Conservation (phyloP, 1,139 yeast species). For the Yueomyces sp. region DNA sequence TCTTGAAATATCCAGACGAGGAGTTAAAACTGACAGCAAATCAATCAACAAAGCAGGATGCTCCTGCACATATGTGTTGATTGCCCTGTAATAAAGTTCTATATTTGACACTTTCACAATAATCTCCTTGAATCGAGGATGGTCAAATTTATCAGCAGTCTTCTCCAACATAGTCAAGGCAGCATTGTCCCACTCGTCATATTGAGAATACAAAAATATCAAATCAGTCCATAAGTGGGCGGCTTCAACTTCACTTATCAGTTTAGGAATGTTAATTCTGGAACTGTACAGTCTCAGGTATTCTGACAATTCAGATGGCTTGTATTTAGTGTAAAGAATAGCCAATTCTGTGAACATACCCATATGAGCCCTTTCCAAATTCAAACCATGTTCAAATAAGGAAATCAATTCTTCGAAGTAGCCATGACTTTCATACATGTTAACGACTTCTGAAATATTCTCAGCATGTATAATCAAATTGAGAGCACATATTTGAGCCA, state of each 20-base stretch:
- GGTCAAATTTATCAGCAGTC: constrained; percentile 88
- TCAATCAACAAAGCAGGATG: constrained; percentile 88
- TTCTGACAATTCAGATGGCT: constrained; percentile 87
- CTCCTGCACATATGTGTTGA: constrained; percentile 83
- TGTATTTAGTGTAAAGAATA: constrained; percentile 75
- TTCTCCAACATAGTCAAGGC: constrained; percentile 93
- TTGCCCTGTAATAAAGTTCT: constrained; percentile 94
- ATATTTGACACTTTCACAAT: constrained; percentile 89
- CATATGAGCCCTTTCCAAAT: constrained; percentile 97
- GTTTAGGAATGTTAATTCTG: constrained; percentile 94
- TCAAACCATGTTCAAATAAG: constrained; percentile 87
- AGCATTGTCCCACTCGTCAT: constrained; percentile 99
- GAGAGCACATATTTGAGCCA: constrained; percentile 97
- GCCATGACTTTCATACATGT: constrained; percentile 78
- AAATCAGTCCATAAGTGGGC: constrained; percentile 96
- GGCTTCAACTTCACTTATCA: constrained; percentile 80
- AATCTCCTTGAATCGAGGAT: constrained; percentile 83
- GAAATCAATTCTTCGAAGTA: constrained; percentile 85
- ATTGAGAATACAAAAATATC: constrained; percentile 90
- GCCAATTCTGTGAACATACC: constrained; percentile 98
- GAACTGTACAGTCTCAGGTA: constrained; percentile 97
- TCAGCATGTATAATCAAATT: constrained; percentile 95
- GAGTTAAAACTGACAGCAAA: constrained; percentile 66
- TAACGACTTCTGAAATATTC: constrained; percentile 82
- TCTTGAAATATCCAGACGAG: constrained; percentile 88